Evolutionary conservation across 129 eudicot genomes (phyloP), one percentile per base, ranked within the genome.

Genomic region (Silybum marianum): DNA sequence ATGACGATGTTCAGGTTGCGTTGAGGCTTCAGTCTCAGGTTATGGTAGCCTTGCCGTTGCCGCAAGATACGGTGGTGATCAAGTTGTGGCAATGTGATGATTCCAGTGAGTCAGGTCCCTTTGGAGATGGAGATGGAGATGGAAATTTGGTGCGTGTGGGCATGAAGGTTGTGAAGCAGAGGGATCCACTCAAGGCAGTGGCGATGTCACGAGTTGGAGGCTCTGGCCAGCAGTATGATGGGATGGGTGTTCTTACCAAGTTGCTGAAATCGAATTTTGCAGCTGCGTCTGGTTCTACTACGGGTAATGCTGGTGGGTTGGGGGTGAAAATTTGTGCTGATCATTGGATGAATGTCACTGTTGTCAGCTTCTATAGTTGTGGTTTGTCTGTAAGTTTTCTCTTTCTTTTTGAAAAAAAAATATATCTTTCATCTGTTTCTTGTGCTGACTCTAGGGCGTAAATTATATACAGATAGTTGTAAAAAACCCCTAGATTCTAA

Each of bases 1-100:
- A 95, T 18, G 98, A 90, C 66, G 98, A 95, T 86, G 96, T 84
- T 73, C 97, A 95, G 82, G 89, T 90, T 2, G 97, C 96, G 16
- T 77, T 95, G 77, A 74, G 92, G 82, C 82, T 95, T 34, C 98
- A 95, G 69, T 95, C 98, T 22, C 95, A 95, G 90, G 91, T 90
- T 2, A 95, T 92, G 96, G 88, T 90, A 8, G 96, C 92, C n/a
- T 71, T 92, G 82, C 97, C 98, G 9, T 81, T 91, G 44, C 97
- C 98, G 3, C 96, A 90, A 40, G 98, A 95, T 36, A 80, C 81
- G 25, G 97, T 95, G 76, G 90, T 88, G 68, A 63, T 95, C 54
- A 92, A 85, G 19, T 70, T 92, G 78, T 77, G 9, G 19, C 82
- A 88, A 48, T 38, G 91, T 69, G 80, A 72, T 70, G 81, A 81